Evolutionary conservation across 352 stramenopile species (phyloP).

Genomic region (Globisporangium sylvaticum): DNA sequence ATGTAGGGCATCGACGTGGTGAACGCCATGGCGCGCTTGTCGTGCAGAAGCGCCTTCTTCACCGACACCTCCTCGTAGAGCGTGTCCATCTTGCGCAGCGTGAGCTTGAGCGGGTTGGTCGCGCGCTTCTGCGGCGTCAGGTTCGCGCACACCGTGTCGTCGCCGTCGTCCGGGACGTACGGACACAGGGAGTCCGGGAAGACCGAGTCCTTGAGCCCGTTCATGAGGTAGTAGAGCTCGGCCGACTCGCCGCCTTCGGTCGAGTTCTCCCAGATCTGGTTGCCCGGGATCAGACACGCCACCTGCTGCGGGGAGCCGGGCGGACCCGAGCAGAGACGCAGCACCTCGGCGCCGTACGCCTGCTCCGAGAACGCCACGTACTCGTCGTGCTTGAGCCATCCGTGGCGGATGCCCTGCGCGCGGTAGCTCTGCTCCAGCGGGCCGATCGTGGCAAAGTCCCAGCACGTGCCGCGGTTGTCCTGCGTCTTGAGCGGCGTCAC

Average conservation of each 20-base stretch:
- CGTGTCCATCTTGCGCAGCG: slow-evolving; percentile 45
- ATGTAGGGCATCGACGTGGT: slow-evolving; percentile 53
- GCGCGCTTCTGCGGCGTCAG: slow-evolving; percentile 33
- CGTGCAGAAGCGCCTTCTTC: slow-evolving; percentile 38
- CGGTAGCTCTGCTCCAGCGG: slow-evolving; percentile 72
- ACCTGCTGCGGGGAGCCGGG: slow-evolving; percentile 49
- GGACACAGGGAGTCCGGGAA: slow-evolving; percentile 49
- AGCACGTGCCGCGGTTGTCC: slow-evolving; percentile 64
- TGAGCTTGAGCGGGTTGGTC: slow-evolving; percentile 43
- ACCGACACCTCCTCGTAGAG: slow-evolving; percentile 34
- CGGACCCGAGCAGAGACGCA: slow-evolving; percentile 49
- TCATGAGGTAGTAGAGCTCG: slow-evolving; percentile 48
- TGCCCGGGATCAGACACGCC: slow-evolving; percentile 55
- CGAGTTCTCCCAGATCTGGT: slow-evolving; percentile 63
- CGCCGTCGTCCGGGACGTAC: slow-evolving; percentile 37
- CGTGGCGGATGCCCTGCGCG: slow-evolving; percentile 43
- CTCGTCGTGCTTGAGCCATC: slow-evolving; percentile 49
- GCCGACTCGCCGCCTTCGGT: slow-evolving; percentile 51
- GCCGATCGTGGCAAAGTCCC: slow-evolving; percentile 59
- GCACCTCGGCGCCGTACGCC: slow-evolving; percentile 54
- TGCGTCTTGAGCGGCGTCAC: slow-evolving; percentile 69
- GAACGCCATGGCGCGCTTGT: slow-evolving; percentile 45
- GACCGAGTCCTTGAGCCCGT: slow-evolving; percentile 47
- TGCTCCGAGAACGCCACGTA: slow-evolving; percentile 64
- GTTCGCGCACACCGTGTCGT: slow-evolving; percentile 41